Percentiles rank a stretch among this genome's conserved stretches.
Conservation (phyloP, 2,329 filamentous ascomycete species). For the Hymenoscyphus albidus region DNA sequence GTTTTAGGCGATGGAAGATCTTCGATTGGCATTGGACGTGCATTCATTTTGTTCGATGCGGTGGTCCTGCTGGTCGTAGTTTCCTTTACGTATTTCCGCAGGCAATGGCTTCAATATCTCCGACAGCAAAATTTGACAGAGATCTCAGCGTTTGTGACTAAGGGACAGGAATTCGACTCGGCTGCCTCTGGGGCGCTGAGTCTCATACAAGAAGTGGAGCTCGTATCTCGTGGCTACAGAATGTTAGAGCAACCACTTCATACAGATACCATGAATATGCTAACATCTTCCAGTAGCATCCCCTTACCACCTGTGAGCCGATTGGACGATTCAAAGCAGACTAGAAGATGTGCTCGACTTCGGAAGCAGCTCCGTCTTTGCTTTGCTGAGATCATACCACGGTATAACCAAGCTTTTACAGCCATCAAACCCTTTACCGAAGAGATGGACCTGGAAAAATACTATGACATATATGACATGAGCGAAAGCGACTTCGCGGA, state of each 20-base stretch:
- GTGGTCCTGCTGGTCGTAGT: conserved; percentile 50
- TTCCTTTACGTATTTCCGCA: conserved; percentile 68
- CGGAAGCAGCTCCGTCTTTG: conserved; percentile 70
- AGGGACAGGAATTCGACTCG: conserved; percentile 77
- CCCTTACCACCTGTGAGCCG: conserved; percentile 90
- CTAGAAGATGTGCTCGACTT: conserved; percentile 73
- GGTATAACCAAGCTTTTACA: conserved; percentile 66
- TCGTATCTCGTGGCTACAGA: conserved; percentile 86
- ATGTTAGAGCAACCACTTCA: conserved; percentile 51
- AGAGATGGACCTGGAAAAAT: conserved; percentile 80
- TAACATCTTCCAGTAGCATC: conserved; percentile 59
- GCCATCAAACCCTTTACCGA: conserved; percentile 70
- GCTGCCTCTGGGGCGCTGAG: conserved; percentile 71
- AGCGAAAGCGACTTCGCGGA: conserved; percentile 69
- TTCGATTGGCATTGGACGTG: conserved; percentile 54
- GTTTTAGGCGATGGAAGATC: conserved; percentile 49
- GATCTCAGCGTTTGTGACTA: conserved; percentile 64
- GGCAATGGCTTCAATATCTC: conserved; percentile 78
- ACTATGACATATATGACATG: conserved; percentile 85
- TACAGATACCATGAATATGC: conserved; percentile 1
- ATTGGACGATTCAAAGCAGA: conserved; percentile 78
- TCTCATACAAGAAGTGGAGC: conserved; percentile 90
- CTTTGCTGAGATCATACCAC: conserved; percentile 65
- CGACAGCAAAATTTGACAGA: conserved; percentile 69
- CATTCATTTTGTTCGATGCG: conserved; percentile 44